Evolutionary conservation across 805 yeast genomes (phyloP), one percentile per base, ranked within the genome.

Genomic region (Henningerozyma blattae): DNA sequence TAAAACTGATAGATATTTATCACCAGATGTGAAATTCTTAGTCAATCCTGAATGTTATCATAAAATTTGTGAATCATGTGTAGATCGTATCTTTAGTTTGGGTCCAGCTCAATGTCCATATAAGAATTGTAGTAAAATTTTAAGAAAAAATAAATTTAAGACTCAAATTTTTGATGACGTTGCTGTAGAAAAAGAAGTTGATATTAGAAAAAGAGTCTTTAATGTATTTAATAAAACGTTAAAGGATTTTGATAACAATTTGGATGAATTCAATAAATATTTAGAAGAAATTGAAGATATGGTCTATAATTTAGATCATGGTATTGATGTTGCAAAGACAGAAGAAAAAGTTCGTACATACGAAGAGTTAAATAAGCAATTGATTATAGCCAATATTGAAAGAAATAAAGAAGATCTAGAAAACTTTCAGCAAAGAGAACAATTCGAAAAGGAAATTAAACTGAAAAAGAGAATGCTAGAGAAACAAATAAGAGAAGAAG

Each of bases 51-150:
- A 91, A 56, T 91, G 99, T 60, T 91, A 91, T 54, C 99, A 91
- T 54, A 89, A 85, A 65, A 89, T 91, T 57, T 91, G 99, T 61
- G 96, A 81, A 46, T 76, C 94, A 2, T 91, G 98, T 61, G 97
- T 89, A 28, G 97, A 91, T 57, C 70, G 98, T 43, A 87, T 91
- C 34, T 91, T 83, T 53, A 75, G 94, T 5, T 62, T 81, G 33
- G 99, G 99, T 3, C 98, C 98, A 0, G 91, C 95, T 0, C 91
- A 87, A 15, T 91, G 99, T 54, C 98, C 98, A 1, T 89, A 87
- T 54, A 81, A 86, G 4, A 76, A 78, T 34, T 91, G 99, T 63
- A 86, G 78, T 37, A 84, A 80, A 63, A 83, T 78, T 9, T 63
- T 91, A 41, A 66, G 98, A 45, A 83, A 82, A 66, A 84, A 84